Conservation (phyloP, 1,139 yeast genomes). For the Hansenula sp. region DNA sequence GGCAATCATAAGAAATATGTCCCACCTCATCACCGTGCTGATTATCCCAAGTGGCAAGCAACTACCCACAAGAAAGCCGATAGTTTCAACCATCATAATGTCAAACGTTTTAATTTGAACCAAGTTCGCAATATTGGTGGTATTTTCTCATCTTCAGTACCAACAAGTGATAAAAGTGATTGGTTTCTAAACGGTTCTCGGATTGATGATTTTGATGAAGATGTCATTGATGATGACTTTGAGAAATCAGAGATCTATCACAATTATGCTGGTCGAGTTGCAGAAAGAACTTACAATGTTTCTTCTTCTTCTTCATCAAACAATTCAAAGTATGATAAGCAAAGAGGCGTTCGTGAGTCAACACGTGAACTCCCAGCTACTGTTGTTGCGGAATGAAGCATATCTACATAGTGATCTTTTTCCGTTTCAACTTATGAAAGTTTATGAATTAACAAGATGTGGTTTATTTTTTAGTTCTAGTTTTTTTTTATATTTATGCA, state of each 20-base stretch:
- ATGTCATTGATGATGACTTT: constrained; percentile 23
- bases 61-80: constrained; percentile 8
- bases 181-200: constrained; percentile 36
- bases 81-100: constrained; percentile 12
- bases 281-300: constrained; percentile 3
- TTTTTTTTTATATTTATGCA: background rate
- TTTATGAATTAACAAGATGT: constrained; percentile 6
- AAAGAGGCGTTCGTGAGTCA: background rate
- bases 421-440: constrained; percentile 6
- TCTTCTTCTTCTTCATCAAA: background rate
- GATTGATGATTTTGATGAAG: constrained; percentile 36
- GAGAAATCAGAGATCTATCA: constrained; percentile 16
- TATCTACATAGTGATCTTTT: no score
- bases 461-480: background rate
- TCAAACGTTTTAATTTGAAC: constrained; percentile 7
- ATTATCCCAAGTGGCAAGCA: constrained; percentile 8
- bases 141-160: constrained; percentile 38
- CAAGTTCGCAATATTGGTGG: constrained; percentile 2
- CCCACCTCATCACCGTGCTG: constrained; percentile 45
- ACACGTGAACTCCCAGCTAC: background rate
- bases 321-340: background rate
- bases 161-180: constrained; percentile 33
- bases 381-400: background rate
- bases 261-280: constrained; percentile 15
- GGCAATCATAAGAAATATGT: constrained; percentile 31